These are phyloP conservation scores for sorghum (Sorghum bicolor) DNA, from an alignment of 176 grass and related monocot genomes.

Conservation along the genomic window Sorghum_bicolor_NCBIv3 NC_012873.2:1064501-1065000, in stretches of 20 bases:
- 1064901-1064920: slow-evolving; percentile 83
- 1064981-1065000: slow-evolving; percentile 93
- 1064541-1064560: neutral
- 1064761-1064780: neutral
- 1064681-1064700: slow-evolving; percentile 23
- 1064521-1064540: neutral
- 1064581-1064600: slow-evolving; percentile 8
- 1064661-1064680: slow-evolving; percentile 2
- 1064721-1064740: neutral
- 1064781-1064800: slow-evolving; percentile 6
- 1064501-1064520: neutral
- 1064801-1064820: neutral
- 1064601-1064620: neutral
- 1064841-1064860: neutral
- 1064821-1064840: slow-evolving; percentile 24
- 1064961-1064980: slow-evolving; percentile 72
- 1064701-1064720: slow-evolving; percentile 4
- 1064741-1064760: neutral
- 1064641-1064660: neutral
- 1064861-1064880: neutral
- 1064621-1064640: neutral
- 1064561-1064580: neutral
- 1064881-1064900: slow-evolving; percentile 54
- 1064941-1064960: slow-evolving; percentile 73
- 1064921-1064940: slow-evolving; percentile 87